These are phyloP conservation scores for Parastagonospora nodorum DNA, from an alignment of 2,329 filamentous ascomycete species.

Conservation along the genomic window DNA sequence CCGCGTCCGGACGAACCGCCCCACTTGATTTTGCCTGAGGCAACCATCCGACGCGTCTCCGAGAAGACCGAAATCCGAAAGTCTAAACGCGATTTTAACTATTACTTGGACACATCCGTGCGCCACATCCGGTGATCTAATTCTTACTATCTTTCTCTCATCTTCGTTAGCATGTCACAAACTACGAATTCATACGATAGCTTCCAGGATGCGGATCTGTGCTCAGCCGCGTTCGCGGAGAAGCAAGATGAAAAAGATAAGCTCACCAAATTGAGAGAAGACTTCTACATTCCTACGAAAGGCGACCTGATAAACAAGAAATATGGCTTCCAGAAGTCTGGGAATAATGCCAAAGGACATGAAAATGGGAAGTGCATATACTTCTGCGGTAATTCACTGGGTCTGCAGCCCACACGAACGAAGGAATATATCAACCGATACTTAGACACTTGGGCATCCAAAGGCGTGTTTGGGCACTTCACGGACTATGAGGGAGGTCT, in stretches of 20 bases:
- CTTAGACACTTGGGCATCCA: conserved; percentile 80
- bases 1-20: conserved; percentile 15
- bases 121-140: not conserved
- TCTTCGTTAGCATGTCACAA: conserved; percentile 28
- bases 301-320: conserved; percentile 69
- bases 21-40: conserved; percentile 2
- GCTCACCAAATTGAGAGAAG: conserved; percentile 56
- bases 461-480: conserved; percentile 87
- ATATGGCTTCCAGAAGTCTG: conserved; percentile 22
- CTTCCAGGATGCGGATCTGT: conserved; percentile 24
- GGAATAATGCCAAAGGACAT: conserved; percentile 22
- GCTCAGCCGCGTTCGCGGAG: conserved; percentile 38
- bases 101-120: not conserved
- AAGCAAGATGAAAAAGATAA: conserved; percentile 46
- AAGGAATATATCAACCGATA: conserved; percentile 71
- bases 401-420: conserved; percentile 76
- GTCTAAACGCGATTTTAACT: not conserved
- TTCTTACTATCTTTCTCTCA: not conserved
- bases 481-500: conserved; percentile 69
- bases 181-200: conserved; percentile 28
- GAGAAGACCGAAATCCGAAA: not conserved
- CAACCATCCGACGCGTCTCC: conserved; percentile 7
- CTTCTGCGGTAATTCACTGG: conserved; percentile 88
- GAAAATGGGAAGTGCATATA: conserved; percentile 65
- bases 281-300: conserved; percentile 80